A percentile compares a stretch with the other conserved stretches of the same genome.
phyloP scores from a whole-genome alignment of 805 yeast species.

The Candida verbasci region DNA sequence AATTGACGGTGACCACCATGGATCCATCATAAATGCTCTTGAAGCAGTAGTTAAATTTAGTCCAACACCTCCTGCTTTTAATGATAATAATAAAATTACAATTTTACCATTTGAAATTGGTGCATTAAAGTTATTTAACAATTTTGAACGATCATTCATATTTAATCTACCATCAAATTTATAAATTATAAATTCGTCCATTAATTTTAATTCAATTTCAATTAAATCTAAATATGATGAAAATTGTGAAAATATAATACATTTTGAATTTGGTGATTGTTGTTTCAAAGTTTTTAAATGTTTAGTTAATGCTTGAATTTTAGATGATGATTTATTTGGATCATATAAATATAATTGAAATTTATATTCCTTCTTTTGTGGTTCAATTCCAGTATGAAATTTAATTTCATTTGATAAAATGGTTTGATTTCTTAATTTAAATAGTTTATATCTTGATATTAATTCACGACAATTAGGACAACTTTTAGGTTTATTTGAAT shows the following conservation, averaged over 20 bases:
- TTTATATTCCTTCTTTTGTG: slow-evolving; percentile 12
- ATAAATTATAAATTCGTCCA: slow-evolving; percentile 47
- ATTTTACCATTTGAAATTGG: slow-evolving; percentile 23
- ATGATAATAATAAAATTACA: slow-evolving; percentile 61
- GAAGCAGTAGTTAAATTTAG: slow-evolving; percentile 82
- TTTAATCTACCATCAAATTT: slow-evolving; percentile 82
- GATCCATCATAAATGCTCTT: slow-evolving; percentile 86
- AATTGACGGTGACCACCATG: slow-evolving; percentile 95
- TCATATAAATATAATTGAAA: slow-evolving; percentile 40
- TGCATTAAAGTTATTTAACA: slow-evolving; percentile 52
- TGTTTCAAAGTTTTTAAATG: slow-evolving; percentile 54
- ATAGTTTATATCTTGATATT: slow-evolving; percentile 47
- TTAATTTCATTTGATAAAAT: slow-evolving; percentile 22
- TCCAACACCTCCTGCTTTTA: slow-evolving; percentile 95
- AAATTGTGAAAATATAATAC: slow-evolving; percentile 89
- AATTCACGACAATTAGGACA: slow-evolving; percentile 77
- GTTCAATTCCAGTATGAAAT: slow-evolving; percentile 20
- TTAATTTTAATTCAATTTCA: slow-evolving; percentile 49
- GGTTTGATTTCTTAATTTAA: slow-evolving; percentile 33
- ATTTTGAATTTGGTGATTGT: slow-evolving; percentile 61
- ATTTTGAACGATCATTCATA: slow-evolving; percentile 58
- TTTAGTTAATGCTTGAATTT: slow-evolving; percentile 61
- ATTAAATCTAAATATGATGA: slow-evolving; percentile 77
- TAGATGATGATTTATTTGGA: slow-evolving; percentile 61
- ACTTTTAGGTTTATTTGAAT: slow-evolving; percentile 38